Evolutionary conservation across 495 filamentous ascomycete species (phyloP), one percentile per base, ranked within the genome.

Genomic region (Hyaloscypha hepaticicola): DNA sequence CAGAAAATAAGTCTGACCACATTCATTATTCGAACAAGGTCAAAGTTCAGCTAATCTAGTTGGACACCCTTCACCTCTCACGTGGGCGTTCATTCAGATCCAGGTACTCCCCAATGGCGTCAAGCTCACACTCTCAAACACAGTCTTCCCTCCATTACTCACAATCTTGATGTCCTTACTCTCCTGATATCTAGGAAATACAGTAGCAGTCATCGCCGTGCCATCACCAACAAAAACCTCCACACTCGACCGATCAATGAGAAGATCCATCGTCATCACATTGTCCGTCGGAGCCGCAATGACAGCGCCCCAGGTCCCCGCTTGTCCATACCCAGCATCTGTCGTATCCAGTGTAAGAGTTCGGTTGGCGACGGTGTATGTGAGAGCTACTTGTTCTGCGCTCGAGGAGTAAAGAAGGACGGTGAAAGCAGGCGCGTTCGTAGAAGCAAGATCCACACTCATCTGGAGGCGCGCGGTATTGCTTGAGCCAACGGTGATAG

Each of bases 271-370:
- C 7, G 41, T 51, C 6, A 68, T 22, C 12, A 26, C 22, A 12
- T 68, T 60, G 3, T 25, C 41, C 4, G n/a, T 4, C 11, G 61
- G 25, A 1, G 12, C 45, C 5, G 19, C 48, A 41, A 68, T 60
- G 19, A 34, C 26, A 1, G 55, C 33, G 22, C 24, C 61, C 61
- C 61, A 68, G 2, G 38, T 53, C 6, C 66, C 66, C 25, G 66
- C 55, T 62, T 68, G 66, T 55, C 66, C 66, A 62, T 68, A 68
- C 9, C 66, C 66, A 21, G 61, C 61, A 60, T 68, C 60, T 24
- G 61, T 68, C 14, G 66, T 68, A 41, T 68, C 66, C 9, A 68
- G 50, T 21, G 56, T 56, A 24, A 68, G 61, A 1, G 66, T 64
- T 33, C 51, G 12, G 50, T 48, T 60, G 4, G 55, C 59, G n/a